Base-by-base conservation (phyloP, 768 basidiomycete genomes). In the Naganishia friedmannii region DNA sequence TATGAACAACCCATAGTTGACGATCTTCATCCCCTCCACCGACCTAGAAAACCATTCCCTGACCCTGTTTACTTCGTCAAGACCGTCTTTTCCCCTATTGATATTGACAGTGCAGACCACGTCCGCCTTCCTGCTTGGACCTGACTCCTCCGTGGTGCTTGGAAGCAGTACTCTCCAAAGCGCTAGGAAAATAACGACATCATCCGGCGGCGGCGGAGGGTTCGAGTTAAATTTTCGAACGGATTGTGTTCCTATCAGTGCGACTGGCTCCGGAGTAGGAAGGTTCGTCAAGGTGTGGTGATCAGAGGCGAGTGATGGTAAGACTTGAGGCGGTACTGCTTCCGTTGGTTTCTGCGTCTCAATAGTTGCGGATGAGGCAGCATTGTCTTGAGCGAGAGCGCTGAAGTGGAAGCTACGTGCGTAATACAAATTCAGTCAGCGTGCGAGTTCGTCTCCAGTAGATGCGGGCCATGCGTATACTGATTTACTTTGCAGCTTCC, bases 361-460 rank as follows among this genome's bases (percentile, higher is more conserved):
- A 23, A 93, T 84, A 28, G 78, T 77, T 12, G 83, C 82, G 12
- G 84, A 84, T 51, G 80, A 73, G 7, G 95, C 91, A 28, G 85
- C 83, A 77, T 96, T 98, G 82, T 98, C 96, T 75, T 95, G 88
- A 15, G 93, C 94, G 53, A 98, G 82, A 0, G 93, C 89, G 66
- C 88, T 85, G 73, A 96, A 96, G 82, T 96, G 94, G 76, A 89
- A 93, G 80, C 95, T 99, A 80, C 4, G n/a, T n/a, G n/a, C n/a
- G 8, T 13, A 55, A 4, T 34, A 0, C 4, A 34, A 17, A 34
- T 28, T 26, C 9, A 45, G 54, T 28, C 26, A 29, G 55, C 39
- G 29, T 12, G 15, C 1, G 17, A 19, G 9, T 3, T 12, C 19
- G 8, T 28, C 21, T 13, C 26, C 54, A 17, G 17, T 10, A n/a